These are phyloP conservation scores for Metschnikowia sp. DNA, from an alignment of 805 yeast species.

Conservation along the genomic window DNA sequence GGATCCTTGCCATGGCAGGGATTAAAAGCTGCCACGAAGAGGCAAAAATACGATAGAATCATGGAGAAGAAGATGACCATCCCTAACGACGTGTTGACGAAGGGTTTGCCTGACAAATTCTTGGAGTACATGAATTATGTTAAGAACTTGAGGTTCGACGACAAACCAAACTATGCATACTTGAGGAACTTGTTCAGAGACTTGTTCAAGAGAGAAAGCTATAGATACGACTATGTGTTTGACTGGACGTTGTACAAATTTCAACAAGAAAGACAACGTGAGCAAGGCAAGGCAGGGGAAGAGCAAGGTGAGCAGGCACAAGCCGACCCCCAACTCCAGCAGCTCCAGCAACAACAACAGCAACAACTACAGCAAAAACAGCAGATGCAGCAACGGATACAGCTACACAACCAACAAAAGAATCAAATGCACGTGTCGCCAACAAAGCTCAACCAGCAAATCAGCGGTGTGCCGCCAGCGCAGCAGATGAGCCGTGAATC, in stretches of 20 bases:
- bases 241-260: conserved; percentile 94
- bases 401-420: conserved; percentile 8
- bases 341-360: conserved; percentile 10
- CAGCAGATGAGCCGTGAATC: conserved; percentile 7
- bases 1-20: conserved; percentile 24
- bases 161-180: conserved; percentile 90
- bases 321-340: conserved; percentile 19
- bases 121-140: conserved; percentile 84
- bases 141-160: conserved; percentile 88
- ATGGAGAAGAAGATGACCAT: conserved; percentile 24
- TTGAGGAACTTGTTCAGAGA: conserved; percentile 88
- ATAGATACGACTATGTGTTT: conserved; percentile 88
- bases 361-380: conserved; percentile 7
- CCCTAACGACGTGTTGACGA: conserved; percentile 20
- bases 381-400: conserved; percentile 13
- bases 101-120: conserved; percentile 87
- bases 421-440: conserved; percentile 8
- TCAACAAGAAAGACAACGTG: conserved; percentile 55
- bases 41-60: conserved; percentile 22
- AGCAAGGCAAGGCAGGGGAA: conserved; percentile 34
- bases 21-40: conserved; percentile 21
- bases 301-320: conserved; percentile 21
- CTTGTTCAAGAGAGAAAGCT: conserved; percentile 80
- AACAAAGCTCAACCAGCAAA: conserved; percentile 2
- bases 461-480: conserved; percentile 4